Conservation (phyloP, 2,329 filamentous ascomycete genomes). For the Ampelomyces quisqualis region DNA sequence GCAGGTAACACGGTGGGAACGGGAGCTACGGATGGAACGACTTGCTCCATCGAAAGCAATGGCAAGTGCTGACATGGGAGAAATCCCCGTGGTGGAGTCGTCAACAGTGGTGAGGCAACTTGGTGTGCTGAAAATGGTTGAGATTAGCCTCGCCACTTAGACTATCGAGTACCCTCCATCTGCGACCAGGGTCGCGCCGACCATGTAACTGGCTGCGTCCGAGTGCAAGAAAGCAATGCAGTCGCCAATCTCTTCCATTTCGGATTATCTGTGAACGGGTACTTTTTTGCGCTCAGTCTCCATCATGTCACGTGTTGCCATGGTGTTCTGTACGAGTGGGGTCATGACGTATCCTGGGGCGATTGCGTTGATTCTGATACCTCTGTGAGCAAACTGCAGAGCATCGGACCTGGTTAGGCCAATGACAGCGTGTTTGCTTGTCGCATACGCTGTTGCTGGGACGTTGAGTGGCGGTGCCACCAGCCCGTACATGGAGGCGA, state of each 20-base stretch:
- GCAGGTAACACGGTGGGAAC: too few species aligned
- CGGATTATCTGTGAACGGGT: conserved; percentile 53
- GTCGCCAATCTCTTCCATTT: conserved; percentile 68
- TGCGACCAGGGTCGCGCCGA: conserved; percentile 68
- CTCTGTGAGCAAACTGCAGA: conserved; percentile 52
- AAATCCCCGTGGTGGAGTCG: too few species aligned
- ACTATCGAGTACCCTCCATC: conserved; percentile 50
- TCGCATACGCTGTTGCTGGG: conserved; percentile 51
- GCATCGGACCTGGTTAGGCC: conserved; percentile 58
- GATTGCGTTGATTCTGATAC: conserved; percentile 63
- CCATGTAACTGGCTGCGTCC: conserved; percentile 71
- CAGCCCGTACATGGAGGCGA: conserved; percentile 55
- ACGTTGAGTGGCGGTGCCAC: conserved; percentile 43
- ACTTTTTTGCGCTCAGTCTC: conserved; percentile 45
- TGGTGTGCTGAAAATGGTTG: not conserved
- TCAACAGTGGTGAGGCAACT: too few species aligned
- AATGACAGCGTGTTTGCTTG: conserved; percentile 57
- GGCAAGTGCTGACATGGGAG: too few species aligned
- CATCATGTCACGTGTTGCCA: conserved; percentile 24
- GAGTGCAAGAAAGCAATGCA: conserved; percentile 69
- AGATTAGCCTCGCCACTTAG: too few species aligned
- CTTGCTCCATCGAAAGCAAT: too few species aligned
- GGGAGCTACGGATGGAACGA: too few species aligned
- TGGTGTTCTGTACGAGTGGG: conserved; percentile 38
- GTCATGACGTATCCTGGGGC: conserved; percentile 56